Base-by-base conservation (phyloP, 2,329 filamentous ascomycete species). In the Aotearoamyces nothofagi region DNA sequence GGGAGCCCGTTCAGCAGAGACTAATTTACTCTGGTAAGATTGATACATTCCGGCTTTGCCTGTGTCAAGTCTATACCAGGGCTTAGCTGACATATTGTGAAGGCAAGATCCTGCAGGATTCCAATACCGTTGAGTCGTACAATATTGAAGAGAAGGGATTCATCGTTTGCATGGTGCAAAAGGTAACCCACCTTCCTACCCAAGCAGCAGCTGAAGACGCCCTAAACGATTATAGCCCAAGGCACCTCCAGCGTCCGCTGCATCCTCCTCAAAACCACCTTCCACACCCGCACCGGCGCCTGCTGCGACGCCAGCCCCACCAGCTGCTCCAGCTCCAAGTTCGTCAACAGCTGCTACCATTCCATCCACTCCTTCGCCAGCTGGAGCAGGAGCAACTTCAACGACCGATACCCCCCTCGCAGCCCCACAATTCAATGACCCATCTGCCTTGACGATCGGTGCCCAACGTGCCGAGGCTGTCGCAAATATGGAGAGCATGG, bases 91-190 rank as follows among this genome's bases (percentile, higher is more conserved):
- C 37, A 33, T 24, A 30, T 34, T 8, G 20, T 11, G 11, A 15
- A 94, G 86, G 90, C 61, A 98, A 98, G 65, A 96, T 98, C 45
- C 64, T 98, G 41, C 87, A 94, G 58, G 87, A 98, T 78, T 83
- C 84, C 37, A 90, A 94, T 51, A 93, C 86, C 3, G 80, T 98
- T 44, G 83, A 84, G 56, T 86, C 81, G 22, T 96, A 96, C 64
- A 93, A 83, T 59, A 96, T 98, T 39, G 87, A 98, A 58, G 90
- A 96, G 69, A 98, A 96, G 67, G 90, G 90, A 20, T 98, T 96
- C 54, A 84, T 98, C 47, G 90, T 98, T 36, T 98, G 90, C 62
- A 93, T 98, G 75, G 77, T 92, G 46, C 83, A 82, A 52, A 96
- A 96, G 80, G 86, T 92, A 61, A 38, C 55, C n/a, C n/a, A n/a